Base-by-base conservation (phyloP, 2,329 filamentous ascomycete genomes). In the Scedosporium dehoogii region DNA sequence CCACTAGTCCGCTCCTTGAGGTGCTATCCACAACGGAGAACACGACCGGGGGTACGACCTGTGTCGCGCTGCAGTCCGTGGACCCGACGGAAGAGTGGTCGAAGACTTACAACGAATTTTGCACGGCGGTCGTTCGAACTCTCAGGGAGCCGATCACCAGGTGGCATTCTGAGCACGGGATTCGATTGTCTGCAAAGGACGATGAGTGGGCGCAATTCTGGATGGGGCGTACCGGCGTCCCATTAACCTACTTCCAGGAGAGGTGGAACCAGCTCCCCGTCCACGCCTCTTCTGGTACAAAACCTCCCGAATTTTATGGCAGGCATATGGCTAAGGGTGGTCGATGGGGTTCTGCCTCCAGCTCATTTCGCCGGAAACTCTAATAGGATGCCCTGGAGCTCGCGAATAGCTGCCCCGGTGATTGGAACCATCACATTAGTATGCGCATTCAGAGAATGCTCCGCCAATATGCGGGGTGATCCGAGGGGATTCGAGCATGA, bases 71-170 rank as follows among this genome's bases (percentile, higher is more conserved):
- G 3, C 61, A 64, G 44, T 59, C 63, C 6, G 53, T 55, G 10
- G 23, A 55, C 12, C 53, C 63, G 10, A 16, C 59, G 10, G 6
- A 16, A 4, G 21, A 53, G 18, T 59, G 62, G 53, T 59, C 53
- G 9, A 4, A 21, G 9, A 64, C 63, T 2, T 64, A 62, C 42
- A 62, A 64, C 46, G 33, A 51, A 9, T 64, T 64, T 21, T 64
- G 63, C 9, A 12, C 2, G 3, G 51, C 51, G 21, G 21, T 55
- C 3, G 18, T 55, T 18, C 18, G 25, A 6, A 55, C 51, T 18
- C 25, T 18, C 51, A 2, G 25, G 14, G 21, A 55, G 18, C 3
- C 21, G 12, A 1, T 25, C 12, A 18, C 16, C 21, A 6, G 21
- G 25, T 12, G 21, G 12, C 6, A 25, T 18, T 16, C 21, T 16